These are phyloP conservation scores for Tagetes erecta DNA, from an alignment of 129 eudicot species.

Conservation along the genomic window DNA sequence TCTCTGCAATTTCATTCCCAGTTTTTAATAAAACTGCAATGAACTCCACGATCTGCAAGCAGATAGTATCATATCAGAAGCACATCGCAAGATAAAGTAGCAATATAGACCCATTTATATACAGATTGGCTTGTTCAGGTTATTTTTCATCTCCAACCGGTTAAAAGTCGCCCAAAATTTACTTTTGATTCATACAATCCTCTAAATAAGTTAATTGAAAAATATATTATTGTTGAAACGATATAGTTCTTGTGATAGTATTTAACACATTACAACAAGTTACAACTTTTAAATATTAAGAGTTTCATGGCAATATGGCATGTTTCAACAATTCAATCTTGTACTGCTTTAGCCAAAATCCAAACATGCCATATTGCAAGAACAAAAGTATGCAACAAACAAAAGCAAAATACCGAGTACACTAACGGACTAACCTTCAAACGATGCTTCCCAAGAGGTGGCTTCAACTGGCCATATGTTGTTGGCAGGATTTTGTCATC, in stretches of 20 bases:
- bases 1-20: slow-evolving; percentile 81
- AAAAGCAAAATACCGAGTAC: not conserved
- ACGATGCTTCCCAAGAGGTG: slow-evolving; percentile 94
- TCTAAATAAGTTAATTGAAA: not conserved
- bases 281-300: not conserved
- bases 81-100: not conserved
- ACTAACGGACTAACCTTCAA: slow-evolving; percentile 69
- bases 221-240: not conserved
- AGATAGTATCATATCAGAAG: not conserved
- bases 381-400: not conserved
- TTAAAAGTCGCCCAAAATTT: not conserved
- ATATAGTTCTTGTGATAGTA: not conserved
- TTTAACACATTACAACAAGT: not conserved
- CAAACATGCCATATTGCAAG: not conserved
- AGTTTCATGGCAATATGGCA: not conserved
- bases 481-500: slow-evolving; percentile 84
- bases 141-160: slow-evolving; percentile 1
- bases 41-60: slow-evolving; percentile 79
- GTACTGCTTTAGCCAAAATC: not conserved
- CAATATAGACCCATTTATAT: not conserved
- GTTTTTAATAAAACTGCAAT: slow-evolving; percentile 77
- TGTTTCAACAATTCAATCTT: not conserved
- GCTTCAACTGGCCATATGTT: slow-evolving; percentile 83
- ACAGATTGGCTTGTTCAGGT: not conserved
- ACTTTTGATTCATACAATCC: not conserved